A percentile compares a stretch with the other conserved stretches of the same genome.
Conservation (phyloP, 2,329 filamentous ascomycete species). For the Pyrenophora seminiperda region DNA sequence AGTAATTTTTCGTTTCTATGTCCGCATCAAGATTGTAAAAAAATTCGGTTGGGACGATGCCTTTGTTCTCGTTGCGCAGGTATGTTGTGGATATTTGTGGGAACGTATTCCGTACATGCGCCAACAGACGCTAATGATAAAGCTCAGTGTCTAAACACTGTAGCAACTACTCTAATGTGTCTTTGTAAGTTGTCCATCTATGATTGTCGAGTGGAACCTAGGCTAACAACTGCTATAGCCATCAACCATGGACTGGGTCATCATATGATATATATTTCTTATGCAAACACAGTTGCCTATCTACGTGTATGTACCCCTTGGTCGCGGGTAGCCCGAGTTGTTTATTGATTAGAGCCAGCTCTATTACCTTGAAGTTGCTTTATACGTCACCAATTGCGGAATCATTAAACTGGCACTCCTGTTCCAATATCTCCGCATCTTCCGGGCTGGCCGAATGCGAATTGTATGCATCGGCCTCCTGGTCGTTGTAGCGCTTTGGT, state of each 20-base stretch:
- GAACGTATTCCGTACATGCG: neutral
- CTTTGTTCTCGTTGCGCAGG: slow-evolving; percentile 37
- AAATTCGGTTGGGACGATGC: slow-evolving; percentile 46
- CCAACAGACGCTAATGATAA: slow-evolving; percentile 6
- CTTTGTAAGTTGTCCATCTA: slow-evolving; percentile 27
- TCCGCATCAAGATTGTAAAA: slow-evolving; percentile 34
- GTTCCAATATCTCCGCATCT: slow-evolving; percentile 46
- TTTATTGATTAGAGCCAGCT: slow-evolving; percentile 17
- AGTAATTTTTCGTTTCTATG: slow-evolving; percentile 36
- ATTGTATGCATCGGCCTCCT: slow-evolving; percentile 35
- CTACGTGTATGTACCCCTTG: slow-evolving; percentile 14
- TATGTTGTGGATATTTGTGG: slow-evolving; percentile 17
- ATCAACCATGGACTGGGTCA: slow-evolving; percentile 39
- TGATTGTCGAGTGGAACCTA: too few relatives aligned
- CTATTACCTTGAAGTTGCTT: slow-evolving; percentile 37
- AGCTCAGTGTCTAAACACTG: slow-evolving; percentile 32
- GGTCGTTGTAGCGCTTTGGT: slow-evolving; percentile 37
- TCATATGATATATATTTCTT: slow-evolving; percentile 38
- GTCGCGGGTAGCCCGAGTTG: neutral
- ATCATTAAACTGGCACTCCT: slow-evolving; percentile 46
- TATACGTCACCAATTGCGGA: slow-evolving; percentile 39
- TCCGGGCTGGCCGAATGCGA: slow-evolving; percentile 38
- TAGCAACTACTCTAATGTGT: slow-evolving; percentile 31
- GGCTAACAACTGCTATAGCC: slow-evolving; percentile 33
- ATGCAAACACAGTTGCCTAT: slow-evolving; percentile 20